Base-by-base conservation (phyloP, 805 yeast genomes). In the Tetrapisispora namnaoensis region DNA sequence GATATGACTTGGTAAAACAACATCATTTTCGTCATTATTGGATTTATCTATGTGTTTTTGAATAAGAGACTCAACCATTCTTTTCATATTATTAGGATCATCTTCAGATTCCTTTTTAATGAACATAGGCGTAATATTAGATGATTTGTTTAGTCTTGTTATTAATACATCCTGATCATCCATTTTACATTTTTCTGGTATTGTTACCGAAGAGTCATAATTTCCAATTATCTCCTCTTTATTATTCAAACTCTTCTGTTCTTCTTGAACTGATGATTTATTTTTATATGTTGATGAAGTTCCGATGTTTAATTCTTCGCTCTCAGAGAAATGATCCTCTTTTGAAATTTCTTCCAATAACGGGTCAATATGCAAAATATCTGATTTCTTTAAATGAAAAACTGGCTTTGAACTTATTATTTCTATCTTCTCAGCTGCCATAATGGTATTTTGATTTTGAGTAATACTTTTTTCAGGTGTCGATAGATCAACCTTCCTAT, bases 41-140 rank as follows among this genome's bases (percentile, higher is more conserved):
- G 53, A 45, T 24, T 49, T 51, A 10, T 53, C 47, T n/a, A 61
- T 47, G 27, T 60, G 60, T 17, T 56, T 47, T 24, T 55, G 56
- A 9, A 61, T 58, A 18, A 61, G 36, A 20, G 52, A 42, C 37
- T 59, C 59, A 3, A 61, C 52, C 28, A 60, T 50, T 22, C 27
- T 37, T 11, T 28, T 37, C 36, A 44, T 28, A 44, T 44, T 44
- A 37, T 28, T 37, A 2, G 21, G 8, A 7, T 24, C 28, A 11
- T 14, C 10, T 11, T 36, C 37, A 20, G n/a, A 17, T n/a, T 42
- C 44, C 18, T 42, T 42, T 22, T 42, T 42, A 2, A 42, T 35
- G 6, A 18, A n/a, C 4, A 20, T 30, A n/a, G 17, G 34, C 5
- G 44, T 11, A 18, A 13, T 10, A 18, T 4, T 3, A 3, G 44